Evolutionary conservation across 768 basidiomycete genomes (phyloP).

Genomic region (Lepiota brunneoincarnata): DNA sequence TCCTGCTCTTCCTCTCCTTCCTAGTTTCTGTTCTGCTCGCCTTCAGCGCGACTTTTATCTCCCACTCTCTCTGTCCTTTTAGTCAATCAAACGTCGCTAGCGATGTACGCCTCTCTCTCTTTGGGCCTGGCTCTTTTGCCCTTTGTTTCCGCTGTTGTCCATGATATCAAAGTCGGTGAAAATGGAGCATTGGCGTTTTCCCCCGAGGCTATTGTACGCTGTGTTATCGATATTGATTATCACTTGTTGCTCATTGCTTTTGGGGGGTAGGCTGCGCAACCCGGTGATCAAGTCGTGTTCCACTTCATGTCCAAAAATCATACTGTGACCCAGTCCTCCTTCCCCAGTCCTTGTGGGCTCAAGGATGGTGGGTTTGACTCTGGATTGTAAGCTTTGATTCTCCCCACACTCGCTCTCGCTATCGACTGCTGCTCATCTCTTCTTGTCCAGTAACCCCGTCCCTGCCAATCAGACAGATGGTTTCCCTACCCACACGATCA

Average conservation of each 20-base stretch:
- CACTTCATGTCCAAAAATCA: constrained; percentile 59
- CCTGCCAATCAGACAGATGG: constrained; percentile 46
- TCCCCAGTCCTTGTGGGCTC: constrained; percentile 50
- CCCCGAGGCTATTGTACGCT: constrained; percentile 53
- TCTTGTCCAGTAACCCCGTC: constrained; percentile 43
- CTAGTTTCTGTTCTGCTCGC: constrained; percentile 21
- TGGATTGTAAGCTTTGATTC: constrained; percentile 46
- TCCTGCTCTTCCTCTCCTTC: constrained; percentile 22
- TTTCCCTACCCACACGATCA: constrained; percentile 49
- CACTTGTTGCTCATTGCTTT: not conserved
- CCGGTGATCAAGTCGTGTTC: constrained; percentile 61
- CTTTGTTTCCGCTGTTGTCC: constrained; percentile 45
- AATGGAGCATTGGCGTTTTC: constrained; percentile 39
- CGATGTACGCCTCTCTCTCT: constrained; percentile 43
- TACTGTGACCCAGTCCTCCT: constrained; percentile 50
- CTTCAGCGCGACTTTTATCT: constrained; percentile 16
- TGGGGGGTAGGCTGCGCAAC: constrained; percentile 38
- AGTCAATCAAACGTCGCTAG: constrained; percentile 37
- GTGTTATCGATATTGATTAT: not conserved
- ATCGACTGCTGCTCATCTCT: constrained; percentile 4
- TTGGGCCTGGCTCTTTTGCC: constrained; percentile 49
- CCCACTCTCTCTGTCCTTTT: constrained; percentile 26
- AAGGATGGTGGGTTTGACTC: constrained; percentile 53
- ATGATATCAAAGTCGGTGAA: constrained; percentile 54
- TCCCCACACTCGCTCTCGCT: constrained; percentile 6